Evolutionary conservation across 768 basidiomycete species (phyloP), one percentile per base, ranked within the genome.

Genomic region (Polyporus arcularius): DNA sequence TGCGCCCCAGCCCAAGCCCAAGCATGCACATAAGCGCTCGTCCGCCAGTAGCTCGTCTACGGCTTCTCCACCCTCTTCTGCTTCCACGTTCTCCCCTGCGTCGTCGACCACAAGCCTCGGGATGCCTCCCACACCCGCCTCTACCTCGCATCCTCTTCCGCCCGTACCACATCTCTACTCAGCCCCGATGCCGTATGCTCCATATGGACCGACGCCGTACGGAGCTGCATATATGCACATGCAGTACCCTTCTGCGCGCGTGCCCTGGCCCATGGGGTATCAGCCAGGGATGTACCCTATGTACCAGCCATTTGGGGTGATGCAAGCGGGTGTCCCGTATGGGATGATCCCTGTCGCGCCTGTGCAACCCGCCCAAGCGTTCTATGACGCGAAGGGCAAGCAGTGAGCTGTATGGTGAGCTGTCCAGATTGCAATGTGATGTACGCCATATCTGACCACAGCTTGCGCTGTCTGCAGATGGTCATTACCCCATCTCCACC

Each of bases 21-120:
- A 51, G 45, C 58, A 63, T 32, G 53, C 57, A 3, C 68, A 67
- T 52, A 66, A 66, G 58, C 65, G 67, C 6, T 66, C 67, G 4
- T 56, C 61, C 2, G 64, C 62, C 47, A 68, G 67, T 48, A 46
- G 46, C 51, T 57, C 56, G 38, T 40, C 18, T 26, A 30, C 58
- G 2, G 35, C 52, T 2, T 47, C 64, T 8, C 38, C 61, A 35
- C 14, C 52, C 12, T 28, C 32, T 3, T 53, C 60, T 9, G 38
- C 64, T 30, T 28, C 57, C 3, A 54, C 62, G 32, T 45, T 55
- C 53, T 52, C 60, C 4, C 46, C 56, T 51, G 43, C 43, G 12
- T 40, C 65, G 12, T 60, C 60, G 35, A 49, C 58, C 1, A 38
- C 54, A 16, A 41, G 18, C n/a, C 58, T 51, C 28, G 10, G 26